A percentile compares a stretch with the other conserved stretches of the same genome.
These are phyloP conservation scores for Globisporangium nunn DNA, from an alignment of 352 stramenopile genomes.

Conservation along the genomic window DNA sequence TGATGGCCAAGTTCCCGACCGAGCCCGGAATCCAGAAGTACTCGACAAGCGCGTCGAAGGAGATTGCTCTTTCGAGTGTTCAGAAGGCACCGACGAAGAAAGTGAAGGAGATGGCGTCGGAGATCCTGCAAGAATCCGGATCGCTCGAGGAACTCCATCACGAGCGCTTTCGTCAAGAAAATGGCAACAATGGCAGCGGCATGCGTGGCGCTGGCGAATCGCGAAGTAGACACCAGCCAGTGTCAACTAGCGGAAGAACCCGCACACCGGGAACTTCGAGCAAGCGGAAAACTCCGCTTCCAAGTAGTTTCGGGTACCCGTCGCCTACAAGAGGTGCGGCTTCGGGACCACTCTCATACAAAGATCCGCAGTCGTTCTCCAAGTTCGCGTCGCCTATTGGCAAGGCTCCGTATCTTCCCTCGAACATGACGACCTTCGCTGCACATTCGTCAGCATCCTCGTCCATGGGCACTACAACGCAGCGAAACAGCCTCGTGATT, in stretches of 20 bases:
- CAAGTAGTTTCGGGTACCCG: not conserved
- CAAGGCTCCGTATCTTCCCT: constrained; percentile 28
- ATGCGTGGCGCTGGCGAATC: not conserved
- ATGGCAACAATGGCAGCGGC: not conserved
- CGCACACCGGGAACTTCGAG: constrained; percentile 1
- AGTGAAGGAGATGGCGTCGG: constrained; percentile 31
- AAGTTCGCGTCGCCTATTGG: constrained; percentile 41
- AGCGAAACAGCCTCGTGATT: constrained; percentile 37
- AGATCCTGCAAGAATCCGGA: constrained; percentile 35
- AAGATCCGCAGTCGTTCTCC: constrained; percentile 29
- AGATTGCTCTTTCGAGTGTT: constrained; percentile 50
- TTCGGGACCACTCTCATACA: constrained; percentile 4
- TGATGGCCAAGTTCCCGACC: constrained; percentile 65
- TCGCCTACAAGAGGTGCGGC: constrained; percentile 6
- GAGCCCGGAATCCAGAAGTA: constrained; percentile 70
- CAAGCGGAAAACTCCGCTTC: constrained; percentile 23
- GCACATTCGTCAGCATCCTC: not conserved
- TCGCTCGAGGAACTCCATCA: constrained; percentile 26
- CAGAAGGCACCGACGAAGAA: constrained; percentile 24
- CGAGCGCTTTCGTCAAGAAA: constrained; percentile 12
- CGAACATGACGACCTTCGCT: constrained; percentile 16
- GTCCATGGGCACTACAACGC: not conserved
- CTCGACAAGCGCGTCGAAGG: constrained; percentile 41
- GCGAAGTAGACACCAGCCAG: not conserved
- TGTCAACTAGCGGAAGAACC: constrained; percentile 1